These are phyloP conservation scores for Hura crepitans DNA, from an alignment of 441 rosid species.

Conservation along the genomic window DNA sequence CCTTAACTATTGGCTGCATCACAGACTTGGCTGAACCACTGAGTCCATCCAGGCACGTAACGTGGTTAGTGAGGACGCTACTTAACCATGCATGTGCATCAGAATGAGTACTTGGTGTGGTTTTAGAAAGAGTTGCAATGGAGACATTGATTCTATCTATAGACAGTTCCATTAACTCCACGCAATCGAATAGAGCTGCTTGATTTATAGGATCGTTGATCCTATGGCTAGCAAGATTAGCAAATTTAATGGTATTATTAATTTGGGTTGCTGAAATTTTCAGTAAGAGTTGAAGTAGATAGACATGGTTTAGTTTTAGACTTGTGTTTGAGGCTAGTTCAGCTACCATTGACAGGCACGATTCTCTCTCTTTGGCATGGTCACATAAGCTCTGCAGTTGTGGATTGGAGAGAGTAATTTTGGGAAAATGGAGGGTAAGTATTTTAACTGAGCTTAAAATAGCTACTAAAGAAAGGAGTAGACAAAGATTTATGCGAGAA, in stretches of 20 bases:
- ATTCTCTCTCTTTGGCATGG: constrained; percentile 35
- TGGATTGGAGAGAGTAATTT: constrained; percentile 5
- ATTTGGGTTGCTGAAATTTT: constrained; percentile 30
- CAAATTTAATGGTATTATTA: constrained; percentile 21
- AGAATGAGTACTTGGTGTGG: constrained; percentile 31
- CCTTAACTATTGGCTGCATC: constrained; percentile 36
- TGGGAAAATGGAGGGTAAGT: constrained; percentile 22
- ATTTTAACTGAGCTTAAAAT: constrained; percentile 36
- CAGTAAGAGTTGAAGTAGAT: constrained; percentile 41
- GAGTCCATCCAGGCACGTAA: constrained; percentile 58
- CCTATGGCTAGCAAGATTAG: constrained; percentile 20
- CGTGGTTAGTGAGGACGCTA: constrained; percentile 58
- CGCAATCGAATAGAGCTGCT: constrained; percentile 45
- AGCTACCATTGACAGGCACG: constrained; percentile 43
- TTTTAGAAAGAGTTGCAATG: constrained; percentile 32
- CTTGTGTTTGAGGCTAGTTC: constrained; percentile 29
- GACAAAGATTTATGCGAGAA: constrained; percentile 25
- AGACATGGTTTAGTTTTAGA: constrained; percentile 22
- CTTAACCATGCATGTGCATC: constrained; percentile 68
- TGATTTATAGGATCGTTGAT: constrained; percentile 41
- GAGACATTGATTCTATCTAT: constrained; percentile 43
- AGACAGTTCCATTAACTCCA: constrained; percentile 56
- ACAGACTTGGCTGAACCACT: constrained; percentile 25
- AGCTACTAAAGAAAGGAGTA: constrained; percentile 40
- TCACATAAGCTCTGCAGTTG: constrained; percentile 33